Evolutionary conservation across 768 basidiomycete species (phyloP), one percentile per base, ranked within the genome.

Genomic region (Xerocomus spinulosus): DNA sequence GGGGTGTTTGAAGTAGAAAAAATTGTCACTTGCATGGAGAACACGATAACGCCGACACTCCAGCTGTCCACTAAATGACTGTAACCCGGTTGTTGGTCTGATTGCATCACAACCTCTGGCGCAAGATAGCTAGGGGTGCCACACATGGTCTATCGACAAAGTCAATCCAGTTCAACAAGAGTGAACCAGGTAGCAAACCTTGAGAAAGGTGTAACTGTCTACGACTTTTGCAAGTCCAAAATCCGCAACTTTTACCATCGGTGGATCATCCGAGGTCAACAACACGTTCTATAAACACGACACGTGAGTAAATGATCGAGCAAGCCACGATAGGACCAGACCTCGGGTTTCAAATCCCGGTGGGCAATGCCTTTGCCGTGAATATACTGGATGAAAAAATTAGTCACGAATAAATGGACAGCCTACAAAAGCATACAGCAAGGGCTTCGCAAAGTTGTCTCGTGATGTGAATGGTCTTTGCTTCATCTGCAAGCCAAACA

Each of bases 221-320:
- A 90, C 82, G n/a, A 86, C 81, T 64, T 98, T 99, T 1, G 95
- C 94, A 7, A 97, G 79, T 4, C 95, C 95, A 62, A 96, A 99
- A 66, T 97, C 95, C 3, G 95, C 94, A 14, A 97, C 85, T 62
- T 97, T 97, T 56, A 90, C 81, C 2, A 70, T 66, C 0, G 87
- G 87, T 0, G 87, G 87, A 2, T 72, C 54, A 34, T 83, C 79
- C 9, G 62, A 71, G 1, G 92, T 93, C n/a, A 96, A 67, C 2
- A 95, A 77, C 7, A 94, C 81, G 56, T 95, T 94, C 84, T 89
- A 48, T 7, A 13, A 30, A 37, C 24, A 23, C 17, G 12, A 9
- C 9, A 30, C 15, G 25, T 56, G 15, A 58, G 35, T 44, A 8
- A 54, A 23, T 35, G 34, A 21, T 1, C 38, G 48, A 49, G 32